Evolutionary conservation across 106 monocot genomes (phyloP).

Genomic region (Allium fistulosum): DNA sequence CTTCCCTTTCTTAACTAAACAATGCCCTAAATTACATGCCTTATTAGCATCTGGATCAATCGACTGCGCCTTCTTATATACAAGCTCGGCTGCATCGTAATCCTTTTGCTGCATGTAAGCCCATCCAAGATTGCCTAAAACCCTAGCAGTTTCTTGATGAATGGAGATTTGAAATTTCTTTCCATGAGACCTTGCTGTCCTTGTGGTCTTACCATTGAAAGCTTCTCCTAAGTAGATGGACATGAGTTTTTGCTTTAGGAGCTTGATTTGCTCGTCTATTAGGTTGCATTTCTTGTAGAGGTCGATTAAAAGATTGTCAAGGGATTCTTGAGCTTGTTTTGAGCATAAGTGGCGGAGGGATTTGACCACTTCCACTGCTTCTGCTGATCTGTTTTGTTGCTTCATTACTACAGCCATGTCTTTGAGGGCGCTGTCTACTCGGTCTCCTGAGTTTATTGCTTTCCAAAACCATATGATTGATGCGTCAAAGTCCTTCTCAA

Average conservation of each 20-base stretch:
- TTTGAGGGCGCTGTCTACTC: constrained; percentile 79
- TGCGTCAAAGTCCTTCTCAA: constrained; percentile 62
- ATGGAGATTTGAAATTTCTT: constrained; percentile 76
- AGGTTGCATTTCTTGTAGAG: constrained; percentile 76
- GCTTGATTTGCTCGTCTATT: constrained; percentile 49
- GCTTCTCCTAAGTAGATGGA: constrained; percentile 53
- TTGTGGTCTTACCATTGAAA: constrained; percentile 67
- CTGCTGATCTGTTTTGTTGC: constrained; percentile 48
- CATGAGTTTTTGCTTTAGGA: constrained; percentile 56
- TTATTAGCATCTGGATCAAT: too few species aligned
- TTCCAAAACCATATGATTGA: constrained; percentile 80
- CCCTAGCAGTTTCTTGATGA: too few species aligned
- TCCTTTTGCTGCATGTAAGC: too few species aligned
- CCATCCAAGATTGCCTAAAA: too few species aligned
- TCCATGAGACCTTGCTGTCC: constrained; percentile 68
- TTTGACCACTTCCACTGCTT: constrained; percentile 69
- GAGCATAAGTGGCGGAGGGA: constrained; percentile 67
- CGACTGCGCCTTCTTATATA: too few species aligned
- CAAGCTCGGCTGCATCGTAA: too few species aligned
- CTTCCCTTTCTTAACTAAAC: too few species aligned
- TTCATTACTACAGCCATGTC: constrained; percentile 93
- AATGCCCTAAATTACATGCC: too few species aligned
- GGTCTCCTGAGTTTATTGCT: constrained; percentile 63
- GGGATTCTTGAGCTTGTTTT: constrained; percentile 70
- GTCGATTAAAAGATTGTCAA: constrained; percentile 82